Evolutionary conservation across 441 rosid species (phyloP), one percentile per base, ranked within the genome.

Genomic region (Populus trichocarpa): DNA sequence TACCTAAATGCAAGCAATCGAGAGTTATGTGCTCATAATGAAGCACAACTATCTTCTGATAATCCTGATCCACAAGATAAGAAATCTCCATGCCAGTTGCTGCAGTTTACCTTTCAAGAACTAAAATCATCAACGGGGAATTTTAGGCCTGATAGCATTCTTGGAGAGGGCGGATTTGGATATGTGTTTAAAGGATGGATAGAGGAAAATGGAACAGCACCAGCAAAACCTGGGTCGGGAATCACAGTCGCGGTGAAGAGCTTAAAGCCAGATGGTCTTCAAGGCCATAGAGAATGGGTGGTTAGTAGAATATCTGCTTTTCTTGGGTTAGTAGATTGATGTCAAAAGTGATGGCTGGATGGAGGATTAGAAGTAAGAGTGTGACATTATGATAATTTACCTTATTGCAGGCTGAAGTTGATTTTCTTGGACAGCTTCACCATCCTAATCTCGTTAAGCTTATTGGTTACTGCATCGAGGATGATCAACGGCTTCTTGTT

Each of bases 381-480:
- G 6, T 82, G 28, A 72, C 20, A 71, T 32, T 64, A 57, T 70
- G 63, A 33, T 25, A 75, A 63, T 74, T 81, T 63, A 13, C 59
- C 66, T 74, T 70, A 50, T 82, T 83, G 75, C 85, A 93, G 98
- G 93, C 99, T 74, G 99, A 94, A 86, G 97, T 96, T 20, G 91
- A 94, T 82, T 94, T 92, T 86, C 89, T 96, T 72, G 99, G 99
- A 75, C 98, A 91, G 83, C 93, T 96, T 22, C 88, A 93, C 79
- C 97, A 96, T 80, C 88, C 92, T 20, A 94, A 94, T 88, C 92
- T 96, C 84, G 99, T 96, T 67, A 96, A 92, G 88, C 99, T 96
- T 73, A 92, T 94, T 89, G 99, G 99, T 25, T 91, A 96, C 76
- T 96, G 99, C 81, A 93, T 95, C 65, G 99, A 96, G 88, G 97